phyloP scores from a whole-genome alignment of 345 rosid species.

The Heritiera littoralis region DNA sequence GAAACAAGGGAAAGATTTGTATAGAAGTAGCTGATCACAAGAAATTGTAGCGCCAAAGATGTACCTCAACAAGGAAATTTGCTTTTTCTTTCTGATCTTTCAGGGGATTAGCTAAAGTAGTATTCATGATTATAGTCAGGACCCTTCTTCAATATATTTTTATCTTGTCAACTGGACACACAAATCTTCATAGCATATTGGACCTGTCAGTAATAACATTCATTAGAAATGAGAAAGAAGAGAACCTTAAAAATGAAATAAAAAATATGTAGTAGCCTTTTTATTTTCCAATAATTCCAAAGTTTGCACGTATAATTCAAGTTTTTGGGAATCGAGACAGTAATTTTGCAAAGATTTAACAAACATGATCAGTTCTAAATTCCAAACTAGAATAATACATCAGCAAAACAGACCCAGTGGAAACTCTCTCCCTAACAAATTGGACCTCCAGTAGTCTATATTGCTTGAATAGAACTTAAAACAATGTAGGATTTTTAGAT shows the following conservation, averaged over 20 bases:
- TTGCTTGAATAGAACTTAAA: not conserved
- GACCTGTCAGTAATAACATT: conserved; percentile 16
- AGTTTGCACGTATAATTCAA: not conserved
- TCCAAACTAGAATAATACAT: not conserved
- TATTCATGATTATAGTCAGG: conserved; percentile 34
- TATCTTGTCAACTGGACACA: not conserved
- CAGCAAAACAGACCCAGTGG: not conserved
- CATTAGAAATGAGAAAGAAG: not conserved
- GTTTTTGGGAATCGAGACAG: not conserved
- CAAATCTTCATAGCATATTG: not conserved
- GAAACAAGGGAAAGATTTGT: conserved; percentile 12
- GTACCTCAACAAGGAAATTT: conserved; percentile 57
- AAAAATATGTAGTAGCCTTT: not conserved
- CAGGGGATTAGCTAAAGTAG: conserved; percentile 26
- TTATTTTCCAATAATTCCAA: not conserved
- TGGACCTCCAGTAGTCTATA: not conserved
- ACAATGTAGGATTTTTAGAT: not conserved
- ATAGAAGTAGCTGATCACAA: conserved; percentile 12
- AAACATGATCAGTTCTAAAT: conserved; percentile 10
- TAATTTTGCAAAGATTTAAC: not conserved
- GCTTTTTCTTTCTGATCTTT: conserved; percentile 50
- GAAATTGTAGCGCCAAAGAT: conserved; percentile 20
- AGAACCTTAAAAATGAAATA: not conserved
- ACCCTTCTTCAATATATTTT: conserved; percentile 18
- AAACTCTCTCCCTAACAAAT: not conserved